Percentiles rank a stretch among this genome's conserved stretches.
Evolutionary conservation across 2,329 filamentous ascomycete species (phyloP).

Genomic region (Alternaria rosae): DNA sequence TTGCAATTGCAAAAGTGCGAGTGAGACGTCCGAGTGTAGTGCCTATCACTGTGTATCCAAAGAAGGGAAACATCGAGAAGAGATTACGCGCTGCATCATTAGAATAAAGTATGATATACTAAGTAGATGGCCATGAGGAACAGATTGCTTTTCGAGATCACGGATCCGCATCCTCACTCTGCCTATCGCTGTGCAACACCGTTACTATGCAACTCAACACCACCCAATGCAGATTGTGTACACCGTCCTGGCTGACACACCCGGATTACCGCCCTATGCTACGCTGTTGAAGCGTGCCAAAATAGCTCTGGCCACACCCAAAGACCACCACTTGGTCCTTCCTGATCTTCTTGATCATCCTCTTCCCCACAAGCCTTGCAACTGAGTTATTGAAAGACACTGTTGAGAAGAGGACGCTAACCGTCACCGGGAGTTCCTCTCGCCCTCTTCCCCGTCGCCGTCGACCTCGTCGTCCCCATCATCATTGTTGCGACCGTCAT

Average conservation of each 20-base stretch:
- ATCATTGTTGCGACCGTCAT: slow-evolving; percentile 22
- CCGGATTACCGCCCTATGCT: neutral
- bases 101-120: neutral
- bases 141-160: neutral
- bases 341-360: slow-evolving; percentile 15
- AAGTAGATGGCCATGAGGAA: neutral
- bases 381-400: slow-evolving; percentile 30
- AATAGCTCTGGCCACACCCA: neutral
- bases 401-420: slow-evolving; percentile 32
- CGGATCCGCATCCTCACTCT: neutral
- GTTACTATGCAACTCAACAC: neutral
- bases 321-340: neutral
- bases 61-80: neutral
- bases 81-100: neutral
- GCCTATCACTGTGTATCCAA: neutral
- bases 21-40: neutral
- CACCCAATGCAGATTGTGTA: slow-evolving; percentile 1
- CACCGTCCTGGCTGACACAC: neutral
- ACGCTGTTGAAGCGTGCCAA: neutral
- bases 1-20: neutral
- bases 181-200: neutral
- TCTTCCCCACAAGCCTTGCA: slow-evolving; percentile 37
- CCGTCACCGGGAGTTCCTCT: slow-evolving; percentile 27
- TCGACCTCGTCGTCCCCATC: slow-evolving; percentile 13
- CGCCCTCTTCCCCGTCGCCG: neutral